Conservation (phyloP, 2,329 filamentous ascomycete genomes). For the Colletotrichum agaves region DNA sequence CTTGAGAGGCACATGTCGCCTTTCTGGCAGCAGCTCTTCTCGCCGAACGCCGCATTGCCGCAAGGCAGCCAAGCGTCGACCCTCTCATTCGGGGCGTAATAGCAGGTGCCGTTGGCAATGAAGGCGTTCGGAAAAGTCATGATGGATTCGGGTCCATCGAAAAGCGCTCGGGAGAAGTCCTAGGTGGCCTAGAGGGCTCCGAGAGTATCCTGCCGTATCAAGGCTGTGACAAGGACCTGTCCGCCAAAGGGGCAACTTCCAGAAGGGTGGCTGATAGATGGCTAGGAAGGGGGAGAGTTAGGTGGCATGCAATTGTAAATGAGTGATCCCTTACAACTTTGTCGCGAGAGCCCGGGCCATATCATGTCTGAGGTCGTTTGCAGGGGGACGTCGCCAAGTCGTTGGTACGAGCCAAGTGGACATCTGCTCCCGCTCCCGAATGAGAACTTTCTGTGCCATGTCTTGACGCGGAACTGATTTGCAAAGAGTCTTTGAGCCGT, state of each 20-base stretch:
- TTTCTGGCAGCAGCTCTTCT: conserved; percentile 46
- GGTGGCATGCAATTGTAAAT: conserved; percentile 4
- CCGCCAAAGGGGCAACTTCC: neutral
- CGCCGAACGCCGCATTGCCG: conserved; percentile 46
- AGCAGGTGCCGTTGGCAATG: conserved; percentile 50
- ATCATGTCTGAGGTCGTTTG: conserved; percentile 7
- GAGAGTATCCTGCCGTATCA: neutral
- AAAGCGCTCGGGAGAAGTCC: neutral
- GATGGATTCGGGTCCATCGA: neutral
- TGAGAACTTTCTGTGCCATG: neutral
- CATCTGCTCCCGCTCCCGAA: conserved; percentile 3
- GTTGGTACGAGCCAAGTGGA: neutral
- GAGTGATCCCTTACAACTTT: conserved; percentile 13
- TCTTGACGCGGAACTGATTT: conserved; percentile 1
- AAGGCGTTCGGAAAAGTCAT: conserved; percentile 40
- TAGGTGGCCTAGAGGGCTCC: too few relatives aligned
- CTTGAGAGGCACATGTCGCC: conserved; percentile 48
- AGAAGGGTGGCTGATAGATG: neutral
- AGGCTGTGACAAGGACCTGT: neutral
- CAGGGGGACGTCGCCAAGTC: conserved; percentile 18
- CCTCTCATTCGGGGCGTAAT: conserved; percentile 36
- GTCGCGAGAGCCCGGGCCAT: conserved; percentile 3
- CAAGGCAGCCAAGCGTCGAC: conserved; percentile 45
- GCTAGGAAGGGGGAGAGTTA: neutral
- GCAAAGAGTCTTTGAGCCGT: neutral